Evolutionary conservation across 208 protist genomes (phyloP), one percentile per base, ranked within the genome.

Genomic region (Trypanosoma conorhini): DNA sequence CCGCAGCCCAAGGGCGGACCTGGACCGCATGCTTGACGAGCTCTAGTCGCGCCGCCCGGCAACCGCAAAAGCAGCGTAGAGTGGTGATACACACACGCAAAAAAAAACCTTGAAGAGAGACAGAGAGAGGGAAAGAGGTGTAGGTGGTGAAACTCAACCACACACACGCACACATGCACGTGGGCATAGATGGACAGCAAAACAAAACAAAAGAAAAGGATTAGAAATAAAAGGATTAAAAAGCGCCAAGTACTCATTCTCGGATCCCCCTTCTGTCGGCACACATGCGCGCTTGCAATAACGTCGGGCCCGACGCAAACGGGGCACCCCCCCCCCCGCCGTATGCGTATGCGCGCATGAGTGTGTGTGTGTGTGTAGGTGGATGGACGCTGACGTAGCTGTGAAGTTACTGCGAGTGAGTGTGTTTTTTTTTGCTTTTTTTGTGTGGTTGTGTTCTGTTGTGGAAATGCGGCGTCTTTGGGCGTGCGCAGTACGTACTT

Each of bases 21-120:
- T 73, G 24, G 67, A 70, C 56, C 66, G 62, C n/a, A 70, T 73
- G 42, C 42, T 73, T 15, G 35, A 72, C n/a, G 66, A 72, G 50
- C 54, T 72, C 3, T 76, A 76, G 64, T 50, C 35, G 10, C 28
- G 13, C 28, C 10, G 28, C 35, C 19, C 12, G 19, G n/a, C 21
- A 50, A 40, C 13, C 30, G 42, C 10, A 56, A 33, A 33, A 69
- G 22, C 35, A 4, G 26, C 0, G 28, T 21, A 1, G 8, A 50
- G 30, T 28, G 28, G 46, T 4, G 26, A 12, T 50, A 38, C 21
- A 9, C 28, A 59, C n/a, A 58, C 65, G 60, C 19, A 54, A 63
- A 48, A 65, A 46, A 65, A 31, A 65, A 54, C 22, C 22, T 68
- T 19, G 24, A 30, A 59, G 10, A 42, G 31, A 55, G 5, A 35